These are phyloP conservation scores for Pythium sp. DNA, from an alignment of 352 stramenopile genomes.

Conservation along the genomic window DNA sequence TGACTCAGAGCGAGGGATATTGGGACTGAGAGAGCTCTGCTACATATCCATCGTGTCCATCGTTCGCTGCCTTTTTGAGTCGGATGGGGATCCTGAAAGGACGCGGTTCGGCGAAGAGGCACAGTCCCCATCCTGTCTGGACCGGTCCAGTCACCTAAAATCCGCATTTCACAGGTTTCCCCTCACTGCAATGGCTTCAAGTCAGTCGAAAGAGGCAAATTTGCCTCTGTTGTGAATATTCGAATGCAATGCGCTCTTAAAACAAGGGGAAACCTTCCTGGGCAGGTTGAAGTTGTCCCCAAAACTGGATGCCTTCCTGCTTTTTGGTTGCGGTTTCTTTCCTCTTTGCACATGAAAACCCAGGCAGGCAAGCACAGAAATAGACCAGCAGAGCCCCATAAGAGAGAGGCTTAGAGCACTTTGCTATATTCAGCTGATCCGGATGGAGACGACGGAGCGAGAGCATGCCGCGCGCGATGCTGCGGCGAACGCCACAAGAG, in stretches of 20 bases:
- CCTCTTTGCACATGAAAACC: neutral
- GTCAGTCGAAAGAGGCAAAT: neutral
- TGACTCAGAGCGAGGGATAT: neutral
- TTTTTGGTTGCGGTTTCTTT: slow-evolving; percentile 1
- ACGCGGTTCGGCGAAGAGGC: slow-evolving; percentile 13
- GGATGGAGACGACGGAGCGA: slow-evolving; percentile 8
- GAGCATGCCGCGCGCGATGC: neutral
- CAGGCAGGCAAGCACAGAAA: neutral
- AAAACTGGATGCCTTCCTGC: neutral
- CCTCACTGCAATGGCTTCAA: slow-evolving; percentile 11
- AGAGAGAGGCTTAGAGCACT: neutral
- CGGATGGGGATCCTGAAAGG: slow-evolving; percentile 10
- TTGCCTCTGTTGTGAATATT: neutral
- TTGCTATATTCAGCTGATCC: neutral
- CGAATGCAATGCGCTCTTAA: neutral
- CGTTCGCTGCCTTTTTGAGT: neutral
- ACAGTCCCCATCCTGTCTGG: neutral
- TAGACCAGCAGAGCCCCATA: neutral
- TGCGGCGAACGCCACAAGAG: neutral
- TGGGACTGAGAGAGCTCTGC: neutral
- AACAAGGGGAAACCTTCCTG: neutral
- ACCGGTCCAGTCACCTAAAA: neutral
- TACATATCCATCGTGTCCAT: neutral
- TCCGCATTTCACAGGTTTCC: neutral
- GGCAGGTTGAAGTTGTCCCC: slow-evolving; percentile 6